Conservation (phyloP, 805 yeast genomes). For the Wickerhamiella vanderwaltii region DNA sequence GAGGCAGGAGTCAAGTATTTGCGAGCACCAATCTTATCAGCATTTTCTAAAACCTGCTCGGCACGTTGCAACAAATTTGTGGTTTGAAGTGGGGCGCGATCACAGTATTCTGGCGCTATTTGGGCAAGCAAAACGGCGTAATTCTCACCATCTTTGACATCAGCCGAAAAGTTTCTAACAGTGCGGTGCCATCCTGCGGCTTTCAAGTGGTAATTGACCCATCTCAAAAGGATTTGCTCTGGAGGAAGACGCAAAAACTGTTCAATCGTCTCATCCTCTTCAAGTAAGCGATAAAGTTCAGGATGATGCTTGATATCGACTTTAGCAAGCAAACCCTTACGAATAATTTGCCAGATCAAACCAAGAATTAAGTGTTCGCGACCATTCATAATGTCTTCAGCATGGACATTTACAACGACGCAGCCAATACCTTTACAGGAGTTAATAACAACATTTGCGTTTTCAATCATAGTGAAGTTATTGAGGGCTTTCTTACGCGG, state of each 20-base stretch:
- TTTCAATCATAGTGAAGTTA: conserved; percentile 91
- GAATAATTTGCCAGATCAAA: conserved; percentile 93
- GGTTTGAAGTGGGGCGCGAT: conserved; percentile 70
- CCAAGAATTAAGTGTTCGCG: conserved; percentile 92
- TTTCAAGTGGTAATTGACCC: conserved; percentile 94
- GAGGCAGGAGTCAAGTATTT: conserved; percentile 91
- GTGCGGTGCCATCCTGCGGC: conserved; percentile 84
- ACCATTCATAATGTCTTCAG: conserved; percentile 95
- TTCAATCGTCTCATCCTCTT: conserved; percentile 94
- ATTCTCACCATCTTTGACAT: conserved; percentile 89
- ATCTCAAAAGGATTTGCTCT: conserved; percentile 88
- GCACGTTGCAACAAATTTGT: conserved; percentile 68
- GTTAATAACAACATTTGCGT: conserved; percentile 93
- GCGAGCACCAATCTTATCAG: conserved; percentile 84
- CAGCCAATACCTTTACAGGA: conserved; percentile 99
- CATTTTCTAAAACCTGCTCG: conserved; percentile 70
- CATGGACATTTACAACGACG: conserved; percentile 93
- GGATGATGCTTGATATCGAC: conserved; percentile 95
- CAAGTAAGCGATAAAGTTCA: conserved; percentile 84
- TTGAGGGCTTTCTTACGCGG: conserved; percentile 78
- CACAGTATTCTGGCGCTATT: conserved; percentile 72
- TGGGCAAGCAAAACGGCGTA: conserved; percentile 84
- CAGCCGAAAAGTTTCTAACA: conserved; percentile 75
- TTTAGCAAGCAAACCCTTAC: conserved; percentile 88
- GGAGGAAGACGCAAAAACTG: conserved; percentile 95